Base-by-base conservation (phyloP, 139 green algal species). In the Marvania coccoides region DNA sequence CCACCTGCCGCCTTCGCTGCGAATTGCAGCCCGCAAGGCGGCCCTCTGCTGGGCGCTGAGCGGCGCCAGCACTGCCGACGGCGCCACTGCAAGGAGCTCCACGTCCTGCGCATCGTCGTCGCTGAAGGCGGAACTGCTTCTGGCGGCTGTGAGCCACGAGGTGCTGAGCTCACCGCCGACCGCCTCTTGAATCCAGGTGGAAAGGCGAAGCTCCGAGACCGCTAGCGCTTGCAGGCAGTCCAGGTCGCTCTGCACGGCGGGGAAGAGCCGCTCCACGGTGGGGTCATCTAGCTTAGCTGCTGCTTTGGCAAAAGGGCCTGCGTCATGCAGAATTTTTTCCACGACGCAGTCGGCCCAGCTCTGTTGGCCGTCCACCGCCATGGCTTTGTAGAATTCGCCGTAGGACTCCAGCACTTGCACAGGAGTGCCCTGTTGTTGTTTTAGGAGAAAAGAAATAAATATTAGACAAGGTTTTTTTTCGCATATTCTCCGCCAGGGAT, bases 151-250 rank as follows among this genome's bases (percentile, higher is more conserved):
- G 3, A 47, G 45, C 59, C 54, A 13, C 69, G 58, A 75, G 15
- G 28, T 8, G 3, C 39, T 31, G 5, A 7, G 14, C 5, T 63
- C 9, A 1, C 69, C 63, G 9, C 46, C 58, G 14, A 56, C 47
- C 1, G 36, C 63, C 9, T 65, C 47, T 15, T 51, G 55, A 0
- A 75, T 58, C 69, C 69, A 75, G 35, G 2, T 13, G 0, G 69
- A 57, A 15, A 75, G 58, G 6, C 45, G 62, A 12, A 3, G 28
- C 28, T 75, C 69, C 1, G 28, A 7, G 28, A 75, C 60, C 12
- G 60, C 46, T n/a, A 75, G 45, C 46, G 68, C 47, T 54, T 75
- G 57, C 45, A 75, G 59, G 9, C 56, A 19, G 19, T 67, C 56
- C 28, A 75, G 34, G 35, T 75, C 69, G 15, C 46, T 34, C 5